Base-by-base conservation (phyloP, 2,329 filamentous ascomycete species). In the Colletotrichum simmondsii region DNA sequence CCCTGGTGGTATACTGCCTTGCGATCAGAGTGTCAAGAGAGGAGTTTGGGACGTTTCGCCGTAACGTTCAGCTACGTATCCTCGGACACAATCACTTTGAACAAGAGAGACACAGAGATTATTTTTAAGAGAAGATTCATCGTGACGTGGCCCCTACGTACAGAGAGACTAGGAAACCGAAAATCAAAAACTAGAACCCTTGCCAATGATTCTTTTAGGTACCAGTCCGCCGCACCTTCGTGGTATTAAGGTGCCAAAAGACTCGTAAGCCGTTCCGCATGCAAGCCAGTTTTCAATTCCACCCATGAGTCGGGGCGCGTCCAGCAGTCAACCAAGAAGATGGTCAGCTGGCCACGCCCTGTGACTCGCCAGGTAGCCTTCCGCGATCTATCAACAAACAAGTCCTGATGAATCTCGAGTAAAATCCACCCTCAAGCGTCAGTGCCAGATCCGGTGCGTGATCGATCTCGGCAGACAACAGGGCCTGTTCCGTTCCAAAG, bases 361-460 rank as follows among this genome's bases (percentile, higher is more conserved):
- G 65, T 73, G 63, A 56, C 74, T 67, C 73, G 70, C 42, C 49
- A 74, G 72, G 74, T 69, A 73, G 74, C 73, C 66, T 75, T 74
- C 72, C 70, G 68, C 70, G 66, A 70, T 75, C 74, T 75, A 75
- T 75, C 72, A 74, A 75, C 65, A 73, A 74, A 72, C 68, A 72
- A 75, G 62, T 65, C 70, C 69, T 65, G 68, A 65, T 70, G 72
- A 71, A 74, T 65, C 68, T 74, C 73, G 69, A 66, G 62, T 72
- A 57, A 70, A 54, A 69, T 64, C 60, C 68, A 65, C 67, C 59
- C 61, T 66, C 65, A 59, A 61, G 19, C 65, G 61, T 54, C 54
- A 65, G 68, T 75, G 74, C 74, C 67, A 73, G 69, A 68, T 74
- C 71, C 58, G 68, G 68, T 65, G 68, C 72, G 74, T 70, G 54